Conservation (phyloP, 2,329 filamentous ascomycete species). For the Xylaria sp. region DNA sequence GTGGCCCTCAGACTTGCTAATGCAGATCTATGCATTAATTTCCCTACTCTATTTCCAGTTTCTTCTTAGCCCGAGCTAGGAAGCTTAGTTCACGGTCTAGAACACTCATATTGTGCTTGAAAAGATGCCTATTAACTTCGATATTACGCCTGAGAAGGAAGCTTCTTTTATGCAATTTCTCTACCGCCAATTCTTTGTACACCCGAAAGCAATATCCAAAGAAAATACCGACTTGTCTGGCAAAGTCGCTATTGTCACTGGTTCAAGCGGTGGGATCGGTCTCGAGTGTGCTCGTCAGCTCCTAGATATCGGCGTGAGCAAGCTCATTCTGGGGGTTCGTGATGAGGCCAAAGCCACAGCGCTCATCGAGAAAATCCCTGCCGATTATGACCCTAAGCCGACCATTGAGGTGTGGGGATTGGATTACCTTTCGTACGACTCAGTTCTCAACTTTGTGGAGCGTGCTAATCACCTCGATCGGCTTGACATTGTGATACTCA, state of each 20-base stretch:
- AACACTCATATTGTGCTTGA: no score
- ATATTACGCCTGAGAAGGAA: background rate
- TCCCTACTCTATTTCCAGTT: no score
- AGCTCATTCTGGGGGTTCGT: background rate
- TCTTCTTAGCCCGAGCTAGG: no score
- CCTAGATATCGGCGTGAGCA: background rate
- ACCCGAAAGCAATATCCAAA: background rate
- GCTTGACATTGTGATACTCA: background rate
- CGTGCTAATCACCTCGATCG: background rate
- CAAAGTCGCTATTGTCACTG: background rate
- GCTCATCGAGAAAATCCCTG: background rate
- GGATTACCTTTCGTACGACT: background rate
- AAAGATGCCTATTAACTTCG: no score
- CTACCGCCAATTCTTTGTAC: background rate
- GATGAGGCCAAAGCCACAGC: background rate
- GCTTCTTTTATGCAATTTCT: background rate
- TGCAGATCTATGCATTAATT: no score
- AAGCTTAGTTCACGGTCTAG: no score
- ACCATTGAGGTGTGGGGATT: background rate
- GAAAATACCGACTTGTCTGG: background rate
- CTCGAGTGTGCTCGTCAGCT: background rate
- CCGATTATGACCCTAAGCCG: background rate
- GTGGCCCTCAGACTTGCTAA: no score
- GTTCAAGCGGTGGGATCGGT: background rate
- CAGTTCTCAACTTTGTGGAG: background rate